Evolutionary conservation across 441 rosid species (phyloP).

Genomic region (Gossypium laxum): DNA sequence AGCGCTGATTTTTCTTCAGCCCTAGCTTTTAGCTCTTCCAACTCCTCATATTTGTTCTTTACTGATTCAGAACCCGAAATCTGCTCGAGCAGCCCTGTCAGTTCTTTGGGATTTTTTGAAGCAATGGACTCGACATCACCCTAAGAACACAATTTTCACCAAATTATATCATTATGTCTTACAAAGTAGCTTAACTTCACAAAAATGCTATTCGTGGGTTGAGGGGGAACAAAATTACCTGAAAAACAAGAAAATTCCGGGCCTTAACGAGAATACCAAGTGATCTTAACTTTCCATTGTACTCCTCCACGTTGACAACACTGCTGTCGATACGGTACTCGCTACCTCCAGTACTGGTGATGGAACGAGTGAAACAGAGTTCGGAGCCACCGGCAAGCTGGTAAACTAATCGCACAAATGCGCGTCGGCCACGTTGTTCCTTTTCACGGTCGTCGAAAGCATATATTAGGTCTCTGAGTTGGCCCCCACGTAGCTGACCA

Average conservation of each 20-base stretch:
- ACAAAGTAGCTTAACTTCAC: neutral
- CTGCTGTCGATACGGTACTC: conserved; percentile 78
- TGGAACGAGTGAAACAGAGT: conserved; percentile 71
- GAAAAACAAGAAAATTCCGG: conserved; percentile 89
- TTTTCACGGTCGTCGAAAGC: conserved; percentile 87
- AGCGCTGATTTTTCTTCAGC: conserved; percentile 87
- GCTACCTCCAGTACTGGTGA: conserved; percentile 68
- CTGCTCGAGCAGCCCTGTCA: conserved; percentile 82
- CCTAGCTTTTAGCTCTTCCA: conserved; percentile 60
- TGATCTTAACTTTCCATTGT: conserved; percentile 60
- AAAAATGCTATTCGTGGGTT: neutral
- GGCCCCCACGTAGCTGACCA: conserved; percentile 90
- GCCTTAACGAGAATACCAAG: conserved; percentile 95
- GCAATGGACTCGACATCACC: conserved; percentile 99
- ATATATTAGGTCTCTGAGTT: conserved; percentile 87
- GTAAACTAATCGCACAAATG: conserved; percentile 76
- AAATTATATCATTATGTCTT: neutral
- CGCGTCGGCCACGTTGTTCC: conserved; percentile 80
- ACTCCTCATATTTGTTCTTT: conserved; percentile 76
- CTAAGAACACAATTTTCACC: conserved; percentile 28
- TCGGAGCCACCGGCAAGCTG: conserved; percentile 57
- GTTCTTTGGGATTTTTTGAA: conserved; percentile 87
- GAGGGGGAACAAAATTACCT: conserved; percentile 36
- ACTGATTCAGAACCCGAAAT: conserved; percentile 94
- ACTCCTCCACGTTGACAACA: conserved; percentile 83